Percentiles rank a stretch among this genome's conserved stretches.
phyloP scores from a whole-genome alignment of 768 basidiomycete genomes.

The Psilocybe subaeruginosa region DNA sequence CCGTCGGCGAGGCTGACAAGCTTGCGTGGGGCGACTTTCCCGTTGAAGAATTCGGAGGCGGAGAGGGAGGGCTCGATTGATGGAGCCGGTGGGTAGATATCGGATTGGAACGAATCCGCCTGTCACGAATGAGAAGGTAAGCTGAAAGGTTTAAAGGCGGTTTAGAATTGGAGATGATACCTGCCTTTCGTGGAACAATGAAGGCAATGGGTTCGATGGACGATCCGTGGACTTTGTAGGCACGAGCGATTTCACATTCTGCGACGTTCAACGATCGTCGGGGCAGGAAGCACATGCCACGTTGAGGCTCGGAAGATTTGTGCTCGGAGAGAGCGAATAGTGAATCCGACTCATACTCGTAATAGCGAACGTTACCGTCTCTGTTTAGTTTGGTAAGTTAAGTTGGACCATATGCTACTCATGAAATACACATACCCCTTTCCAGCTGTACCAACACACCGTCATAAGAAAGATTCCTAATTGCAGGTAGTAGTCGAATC shows the following conservation, averaged over 20 bases:
- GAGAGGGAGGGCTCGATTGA: slow-evolving; percentile 79
- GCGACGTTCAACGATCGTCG: slow-evolving; percentile 85
- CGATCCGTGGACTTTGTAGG: slow-evolving; percentile 80
- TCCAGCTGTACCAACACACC: slow-evolving; percentile 55
- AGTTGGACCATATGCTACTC: background rate
- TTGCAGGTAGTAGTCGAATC: background rate
- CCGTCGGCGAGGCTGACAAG: slow-evolving; percentile 82
- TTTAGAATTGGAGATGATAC: slow-evolving; percentile 18
- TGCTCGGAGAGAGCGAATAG: slow-evolving; percentile 80
- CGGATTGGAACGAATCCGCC: slow-evolving; percentile 96
- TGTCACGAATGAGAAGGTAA: slow-evolving; percentile 28
- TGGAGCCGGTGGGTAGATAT: slow-evolving; percentile 93
- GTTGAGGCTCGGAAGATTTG: slow-evolving; percentile 90
- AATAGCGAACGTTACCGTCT: slow-evolving; percentile 98
- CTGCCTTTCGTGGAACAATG: slow-evolving; percentile 90
- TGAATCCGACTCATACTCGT: slow-evolving; percentile 89
- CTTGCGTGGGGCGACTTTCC: slow-evolving; percentile 79
- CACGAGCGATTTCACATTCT: slow-evolving; percentile 94
- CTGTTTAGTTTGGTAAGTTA: slow-evolving; percentile 36
- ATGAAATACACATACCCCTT: slow-evolving; percentile 63
- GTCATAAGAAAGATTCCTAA: background rate
- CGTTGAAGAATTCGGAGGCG: slow-evolving; percentile 86
- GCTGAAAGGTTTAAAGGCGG: slow-evolving; percentile 2
- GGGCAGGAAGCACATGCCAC: slow-evolving; percentile 97
- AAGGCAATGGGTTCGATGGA: slow-evolving; percentile 91